Evolutionary conservation across 768 basidiomycete genomes (phyloP).

Genomic region (Pilatotrama ljubarskyi): DNA sequence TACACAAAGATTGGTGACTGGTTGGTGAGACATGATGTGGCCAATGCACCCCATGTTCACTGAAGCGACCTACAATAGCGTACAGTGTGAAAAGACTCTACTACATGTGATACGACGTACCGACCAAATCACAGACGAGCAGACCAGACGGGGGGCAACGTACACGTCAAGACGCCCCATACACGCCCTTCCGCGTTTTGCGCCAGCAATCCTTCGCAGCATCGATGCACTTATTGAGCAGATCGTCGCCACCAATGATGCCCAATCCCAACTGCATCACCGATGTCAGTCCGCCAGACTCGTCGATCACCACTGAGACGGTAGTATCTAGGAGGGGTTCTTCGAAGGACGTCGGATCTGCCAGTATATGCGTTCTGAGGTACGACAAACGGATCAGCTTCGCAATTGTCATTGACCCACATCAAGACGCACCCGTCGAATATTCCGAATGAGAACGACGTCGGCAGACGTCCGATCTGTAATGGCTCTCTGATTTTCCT

Average conservation of each 20-base stretch:
- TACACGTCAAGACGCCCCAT: neutral
- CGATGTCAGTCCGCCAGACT: constrained; percentile 47
- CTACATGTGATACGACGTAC: too few relatives aligned
- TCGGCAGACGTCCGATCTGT: constrained; percentile 45
- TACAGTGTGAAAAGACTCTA: too few relatives aligned
- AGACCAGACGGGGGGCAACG: neutral
- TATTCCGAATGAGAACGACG: constrained; percentile 72
- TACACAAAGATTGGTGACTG: too few relatives aligned
- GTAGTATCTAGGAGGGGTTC: constrained; percentile 79
- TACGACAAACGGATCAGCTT: neutral
- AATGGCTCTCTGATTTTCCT: constrained; percentile 49
- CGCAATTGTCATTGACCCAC: neutral
- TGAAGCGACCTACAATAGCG: too few relatives aligned
- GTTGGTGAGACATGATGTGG: too few relatives aligned
- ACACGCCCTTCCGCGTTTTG: constrained; percentile 5
- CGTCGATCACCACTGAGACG: constrained; percentile 62
- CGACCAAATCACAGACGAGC: neutral
- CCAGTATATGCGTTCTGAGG: constrained; percentile 60
- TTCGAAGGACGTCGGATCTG: constrained; percentile 91
- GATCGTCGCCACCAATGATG: constrained; percentile 31
- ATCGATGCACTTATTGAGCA: constrained; percentile 40
- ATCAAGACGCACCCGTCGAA: constrained; percentile 65
- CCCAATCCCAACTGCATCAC: constrained; percentile 58
- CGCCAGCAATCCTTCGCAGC: constrained; percentile 32
- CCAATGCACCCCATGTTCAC: too few relatives aligned